These are phyloP conservation scores for Penicillium goetzii DNA, from an alignment of 495 filamentous ascomycete genomes.

Conservation along the genomic window DNA sequence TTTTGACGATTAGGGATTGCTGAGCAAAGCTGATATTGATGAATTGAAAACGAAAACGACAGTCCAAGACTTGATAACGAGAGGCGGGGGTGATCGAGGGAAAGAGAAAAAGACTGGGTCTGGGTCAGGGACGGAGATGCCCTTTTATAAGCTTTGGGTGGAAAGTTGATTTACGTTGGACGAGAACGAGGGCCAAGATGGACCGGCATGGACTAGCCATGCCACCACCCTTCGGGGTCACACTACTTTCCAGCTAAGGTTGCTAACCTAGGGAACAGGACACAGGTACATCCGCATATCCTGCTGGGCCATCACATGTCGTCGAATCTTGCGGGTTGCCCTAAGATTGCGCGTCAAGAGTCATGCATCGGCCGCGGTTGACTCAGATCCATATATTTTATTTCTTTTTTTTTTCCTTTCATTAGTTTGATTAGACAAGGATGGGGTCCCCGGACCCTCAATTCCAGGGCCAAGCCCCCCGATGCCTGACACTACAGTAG, in stretches of 20 bases:
- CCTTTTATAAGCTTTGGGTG: constrained; percentile 31
- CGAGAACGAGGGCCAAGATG: not conserved
- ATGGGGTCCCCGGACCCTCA: constrained; percentile 16
- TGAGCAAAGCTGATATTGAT: constrained; percentile 4
- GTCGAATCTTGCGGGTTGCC: constrained; percentile 6
- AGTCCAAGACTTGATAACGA: constrained; percentile 28
- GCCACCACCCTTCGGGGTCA: constrained; percentile 14
- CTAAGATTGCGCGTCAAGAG: constrained; percentile 6
- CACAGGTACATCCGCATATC: not conserved
- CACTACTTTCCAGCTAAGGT: too few species aligned
- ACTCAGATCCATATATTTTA: constrained; percentile 14
- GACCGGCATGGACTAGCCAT: not conserved
- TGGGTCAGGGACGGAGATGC: constrained; percentile 15
- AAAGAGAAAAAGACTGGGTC: constrained; percentile 9
- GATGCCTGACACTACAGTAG: constrained; percentile 16
- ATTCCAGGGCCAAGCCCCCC: constrained; percentile 22
- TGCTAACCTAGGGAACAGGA: too few species aligned
- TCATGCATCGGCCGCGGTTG: constrained; percentile 25
- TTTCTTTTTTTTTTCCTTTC: not conserved
- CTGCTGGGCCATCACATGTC: constrained; percentile 29
- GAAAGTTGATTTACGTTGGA: not conserved
- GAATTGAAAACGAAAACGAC: constrained; percentile 30
- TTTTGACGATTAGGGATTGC: constrained; percentile 31
- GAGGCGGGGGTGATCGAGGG: constrained; percentile 18
- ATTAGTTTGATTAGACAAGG: constrained; percentile 4